Base-by-base conservation (phyloP, 2,329 filamentous ascomycete genomes). In the Calcarisporium arbuscula region DNA sequence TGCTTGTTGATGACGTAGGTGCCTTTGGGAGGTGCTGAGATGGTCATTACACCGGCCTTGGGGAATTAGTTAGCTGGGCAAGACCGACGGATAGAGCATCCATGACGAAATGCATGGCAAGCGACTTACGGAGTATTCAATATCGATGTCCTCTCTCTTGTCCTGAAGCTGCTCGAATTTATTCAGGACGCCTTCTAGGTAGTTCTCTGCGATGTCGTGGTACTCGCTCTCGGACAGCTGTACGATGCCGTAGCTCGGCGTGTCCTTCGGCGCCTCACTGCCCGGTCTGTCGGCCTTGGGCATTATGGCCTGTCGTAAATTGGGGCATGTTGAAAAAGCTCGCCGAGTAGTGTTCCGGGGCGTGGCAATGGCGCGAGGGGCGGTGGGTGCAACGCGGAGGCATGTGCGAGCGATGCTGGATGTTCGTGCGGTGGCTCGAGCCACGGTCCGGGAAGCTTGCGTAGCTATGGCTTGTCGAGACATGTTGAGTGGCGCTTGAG, bases 1-100 rank as follows among this genome's bases (percentile, higher is more conserved):
- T 98, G 92, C 63, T 98, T 98, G 75, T 98, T 98, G 64, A 98
- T 74, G 40, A 98, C 85, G 56, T 94, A 98, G 19, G 78, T 90
- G 42, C 89, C 88, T 32, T 77, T 68, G 10, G 71, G 66, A 2
- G 78, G 76, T 48, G 85, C 77, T 6, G 66, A 70, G 51, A 96
- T 70, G 43, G 80, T 88, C 48, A 96, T 72, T 36, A 96, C 88
- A 36, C 92, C 90, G 35, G 86, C 76, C 89, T 95, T 50, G 25
- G 23, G 19, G 16, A 27, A 31, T 17, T 18, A 30, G 33, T 44
- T 34, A 43, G 31, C n/a, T 6, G 5, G 20, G 25, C 29, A 25
- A 16, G 8, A 6, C 18, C 30, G 8, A 8, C 26, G 25, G 16
- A 11, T 19, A 11, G 10, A n/a, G 32, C 20, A 28, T 19, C 10